Conservation (phyloP, 2,329 filamentous ascomycete species). For the Ceratocystis variospora region DNA sequence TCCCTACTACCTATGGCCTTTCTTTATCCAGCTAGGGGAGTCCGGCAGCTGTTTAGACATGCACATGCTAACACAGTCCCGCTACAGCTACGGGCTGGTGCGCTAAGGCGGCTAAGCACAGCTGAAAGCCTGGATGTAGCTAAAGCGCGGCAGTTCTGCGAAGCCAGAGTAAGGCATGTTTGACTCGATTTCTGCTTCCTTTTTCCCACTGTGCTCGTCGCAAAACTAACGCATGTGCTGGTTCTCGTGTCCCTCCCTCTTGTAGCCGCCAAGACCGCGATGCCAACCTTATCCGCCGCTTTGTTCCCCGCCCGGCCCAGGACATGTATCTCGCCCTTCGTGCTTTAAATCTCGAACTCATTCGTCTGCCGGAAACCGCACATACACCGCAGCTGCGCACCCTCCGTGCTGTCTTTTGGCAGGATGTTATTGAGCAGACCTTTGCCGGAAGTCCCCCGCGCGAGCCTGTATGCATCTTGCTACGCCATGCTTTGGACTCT, state of each 20-base stretch:
- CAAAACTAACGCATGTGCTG: not conserved
- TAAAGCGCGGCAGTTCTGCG: constrained; percentile 8
- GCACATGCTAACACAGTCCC: not conserved
- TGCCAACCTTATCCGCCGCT: constrained; percentile 72
- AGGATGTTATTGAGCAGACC: constrained; percentile 65
- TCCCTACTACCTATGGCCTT: not conserved
- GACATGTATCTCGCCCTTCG: constrained; percentile 84
- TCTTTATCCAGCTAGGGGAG: not conserved
- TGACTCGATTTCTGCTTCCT: not conserved
- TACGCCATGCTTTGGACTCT: constrained; percentile 57
- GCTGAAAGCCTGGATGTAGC: not conserved
- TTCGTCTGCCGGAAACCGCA: constrained; percentile 77
- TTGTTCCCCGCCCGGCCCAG: constrained; percentile 59
- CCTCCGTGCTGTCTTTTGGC: constrained; percentile 91
- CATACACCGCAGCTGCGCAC: constrained; percentile 75
- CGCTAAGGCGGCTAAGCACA: not conserved
- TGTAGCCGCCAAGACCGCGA: constrained; percentile 74
- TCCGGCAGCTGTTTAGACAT: not conserved
- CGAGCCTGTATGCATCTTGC: constrained; percentile 77
- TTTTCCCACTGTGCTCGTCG: not conserved
- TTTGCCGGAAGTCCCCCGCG: constrained; percentile 68
- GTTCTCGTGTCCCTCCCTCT: not conserved
- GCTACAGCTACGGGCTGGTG: not conserved
- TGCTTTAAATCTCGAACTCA: constrained; percentile 83
- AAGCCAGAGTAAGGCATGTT: constrained; percentile 9